Evolutionary conservation across 2,329 filamentous ascomycete genomes (phyloP).

Genomic region (Macrophomina tecta): DNA sequence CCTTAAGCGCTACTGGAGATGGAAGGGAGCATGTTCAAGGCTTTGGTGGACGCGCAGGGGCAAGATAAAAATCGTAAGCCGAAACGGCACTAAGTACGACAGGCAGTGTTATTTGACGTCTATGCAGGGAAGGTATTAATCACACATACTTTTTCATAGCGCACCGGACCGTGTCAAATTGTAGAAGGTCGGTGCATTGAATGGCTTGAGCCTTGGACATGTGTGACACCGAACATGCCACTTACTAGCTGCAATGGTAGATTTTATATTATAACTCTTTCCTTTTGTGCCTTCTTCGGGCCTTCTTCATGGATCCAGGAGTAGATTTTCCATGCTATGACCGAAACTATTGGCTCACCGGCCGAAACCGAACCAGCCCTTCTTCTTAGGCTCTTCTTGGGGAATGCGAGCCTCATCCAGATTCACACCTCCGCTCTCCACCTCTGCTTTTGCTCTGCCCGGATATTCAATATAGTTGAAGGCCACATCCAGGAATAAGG

Average conservation of each 20-base stretch:
- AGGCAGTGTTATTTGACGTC: too few relatives aligned
- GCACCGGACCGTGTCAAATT: too few relatives aligned
- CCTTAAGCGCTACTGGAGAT: conserved; percentile 28
- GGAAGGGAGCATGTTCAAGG: conserved; percentile 30
- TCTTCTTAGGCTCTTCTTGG: conserved; percentile 52
- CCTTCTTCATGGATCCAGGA: background rate
- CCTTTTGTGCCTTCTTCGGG: background rate
- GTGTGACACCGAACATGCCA: too few relatives aligned
- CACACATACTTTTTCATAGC: too few relatives aligned
- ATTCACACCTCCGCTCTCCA: conserved; percentile 32
- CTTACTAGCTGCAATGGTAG: background rate
- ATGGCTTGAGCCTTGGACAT: too few relatives aligned
- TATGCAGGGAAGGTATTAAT: too few relatives aligned
- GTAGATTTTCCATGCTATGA: background rate
- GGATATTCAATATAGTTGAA: conserved; percentile 98
- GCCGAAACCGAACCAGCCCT: conserved; percentile 59
- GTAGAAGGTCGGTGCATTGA: too few relatives aligned
- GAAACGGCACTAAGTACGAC: background rate
- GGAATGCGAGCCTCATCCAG: conserved; percentile 30
- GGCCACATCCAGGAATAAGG: conserved; percentile 92
- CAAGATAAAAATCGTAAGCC: background rate
- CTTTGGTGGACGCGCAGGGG: conserved; percentile 32
- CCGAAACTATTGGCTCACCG: conserved; percentile 38
- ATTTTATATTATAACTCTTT: background rate
- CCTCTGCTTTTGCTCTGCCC: conserved; percentile 55